Base-by-base conservation (phyloP, 1,284 basidiomycete genomes). In the Moesziomyces globuligerus region DNA sequence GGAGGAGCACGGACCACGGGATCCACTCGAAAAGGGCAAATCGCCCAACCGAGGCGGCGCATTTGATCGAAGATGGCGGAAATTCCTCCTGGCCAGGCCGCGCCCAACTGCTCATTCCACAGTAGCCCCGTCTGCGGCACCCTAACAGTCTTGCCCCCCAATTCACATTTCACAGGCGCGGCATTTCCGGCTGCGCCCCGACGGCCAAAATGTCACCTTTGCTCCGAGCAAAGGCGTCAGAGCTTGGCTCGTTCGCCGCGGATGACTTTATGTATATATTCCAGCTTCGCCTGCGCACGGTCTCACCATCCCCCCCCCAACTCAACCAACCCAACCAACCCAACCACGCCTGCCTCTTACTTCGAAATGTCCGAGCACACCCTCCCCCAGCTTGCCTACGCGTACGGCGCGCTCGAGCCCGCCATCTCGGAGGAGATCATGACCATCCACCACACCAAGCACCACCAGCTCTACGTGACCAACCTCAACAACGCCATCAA, bases 381-480 rank as follows among this genome's bases (percentile, higher is more conserved):
- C 29, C 89, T 97, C 51, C 94, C 94, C 38, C 86, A 90, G 68
- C 87, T 98, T 41, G 92, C 94, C 28, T 98, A 98, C 85, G 86
- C 86, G 26, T 97, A 97, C 85, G 88, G 95, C 85, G 91, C 85
- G 49, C 90, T 94, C 79, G 91, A 93, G 86, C 92, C 92, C 37
- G 88, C 88, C 84, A 93, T 94, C 85, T 90, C 88, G 24, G 83
- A 86, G 78, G 86, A 92, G 84, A 78, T 78, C 68, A 75, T 78
- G 74, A 76, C 75, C 60, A 87, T 98, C 65, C 95, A 98, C 84
- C 94, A 98, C 86, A 88, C 89, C 76, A 95, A 94, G 87, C 95
- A 98, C 83, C 95, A 98, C 84, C 91, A 81, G 71, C 69, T 77
- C 48, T 80, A 81, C 74, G 74, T 76, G 45, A 77, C 66, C 67